Conservation (phyloP, 768 basidiomycete genomes). For the Dentipellis fragilis region DNA sequence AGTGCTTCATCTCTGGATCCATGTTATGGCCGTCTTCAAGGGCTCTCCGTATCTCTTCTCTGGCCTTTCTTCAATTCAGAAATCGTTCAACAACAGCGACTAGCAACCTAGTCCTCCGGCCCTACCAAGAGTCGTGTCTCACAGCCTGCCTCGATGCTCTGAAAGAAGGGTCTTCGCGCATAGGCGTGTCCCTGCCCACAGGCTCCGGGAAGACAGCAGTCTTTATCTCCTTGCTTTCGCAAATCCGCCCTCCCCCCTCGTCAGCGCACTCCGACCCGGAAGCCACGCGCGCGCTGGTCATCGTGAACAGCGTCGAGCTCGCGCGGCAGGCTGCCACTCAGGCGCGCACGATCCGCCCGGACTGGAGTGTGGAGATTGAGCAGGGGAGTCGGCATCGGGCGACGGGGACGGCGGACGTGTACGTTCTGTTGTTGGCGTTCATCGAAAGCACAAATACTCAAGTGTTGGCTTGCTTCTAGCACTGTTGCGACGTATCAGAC, state of each 20-base stretch:
- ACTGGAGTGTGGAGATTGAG: conserved; percentile 84
- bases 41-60: not conserved
- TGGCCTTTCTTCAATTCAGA: not conserved
- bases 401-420: conserved; percentile 81
- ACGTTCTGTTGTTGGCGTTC: conserved; percentile 1
- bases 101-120: conserved; percentile 43
- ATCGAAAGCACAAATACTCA: not conserved
- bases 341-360: conserved; percentile 53
- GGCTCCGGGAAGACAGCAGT: conserved; percentile 87
- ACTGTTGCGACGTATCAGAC: conserved; percentile 91
- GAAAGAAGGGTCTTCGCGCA: conserved; percentile 52
- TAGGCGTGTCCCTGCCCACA: conserved; percentile 79
- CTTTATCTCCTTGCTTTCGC: conserved; percentile 74
- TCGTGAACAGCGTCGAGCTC: conserved; percentile 86
- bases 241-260: conserved; percentile 34
- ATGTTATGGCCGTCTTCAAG: not conserved
- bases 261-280: not conserved
- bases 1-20: not conserved
- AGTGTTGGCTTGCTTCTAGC: conserved; percentile 24
- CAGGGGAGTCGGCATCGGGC: conserved; percentile 72
- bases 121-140: conserved; percentile 81
- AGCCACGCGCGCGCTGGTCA: conserved; percentile 58
- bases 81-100: not conserved
- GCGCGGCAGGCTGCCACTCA: conserved; percentile 79
- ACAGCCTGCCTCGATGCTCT: conserved; percentile 69